phyloP scores from a whole-genome alignment of 2,329 filamentous ascomycete species.

The Exophiala xenobiotica region DNA sequence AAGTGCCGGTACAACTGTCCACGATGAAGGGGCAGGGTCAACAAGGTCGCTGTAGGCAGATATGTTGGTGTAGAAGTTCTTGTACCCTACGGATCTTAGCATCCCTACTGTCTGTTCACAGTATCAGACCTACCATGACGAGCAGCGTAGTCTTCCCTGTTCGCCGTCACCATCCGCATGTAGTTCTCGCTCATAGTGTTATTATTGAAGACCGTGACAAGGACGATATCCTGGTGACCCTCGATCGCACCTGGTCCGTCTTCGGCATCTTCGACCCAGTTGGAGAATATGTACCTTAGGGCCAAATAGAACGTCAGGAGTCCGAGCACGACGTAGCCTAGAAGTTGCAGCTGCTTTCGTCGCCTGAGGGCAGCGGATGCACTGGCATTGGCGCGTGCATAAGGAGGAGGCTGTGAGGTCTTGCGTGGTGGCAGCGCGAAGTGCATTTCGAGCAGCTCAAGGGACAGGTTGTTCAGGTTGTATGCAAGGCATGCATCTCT shows the following conservation, averaged over 20 bases:
- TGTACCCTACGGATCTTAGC: conserved; percentile 65
- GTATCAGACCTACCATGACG: conserved; percentile 68
- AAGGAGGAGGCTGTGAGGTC: conserved; percentile 72
- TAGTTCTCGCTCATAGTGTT: conserved; percentile 64
- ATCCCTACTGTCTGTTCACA: neutral
- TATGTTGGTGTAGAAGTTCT: conserved; percentile 75
- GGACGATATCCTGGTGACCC: conserved; percentile 60
- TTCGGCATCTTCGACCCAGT: conserved; percentile 30
- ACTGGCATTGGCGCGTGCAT: conserved; percentile 50
- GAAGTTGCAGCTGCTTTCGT: conserved; percentile 61
- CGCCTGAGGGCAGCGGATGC: conserved; percentile 44
- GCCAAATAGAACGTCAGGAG: conserved; percentile 63
- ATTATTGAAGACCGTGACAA: conserved; percentile 82
- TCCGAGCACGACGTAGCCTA: conserved; percentile 56
- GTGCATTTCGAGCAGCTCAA: conserved; percentile 63
- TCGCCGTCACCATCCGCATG: conserved; percentile 72
- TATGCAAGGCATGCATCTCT: no score
- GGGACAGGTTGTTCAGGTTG: neutral
- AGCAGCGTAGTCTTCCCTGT: conserved; percentile 79
- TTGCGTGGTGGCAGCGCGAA: conserved; percentile 87
- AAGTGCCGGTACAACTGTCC: conserved; percentile 74
- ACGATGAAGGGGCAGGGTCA: conserved; percentile 44
- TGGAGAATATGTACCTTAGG: conserved; percentile 46
- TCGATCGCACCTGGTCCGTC: conserved; percentile 38
- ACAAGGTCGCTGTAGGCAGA: conserved; percentile 46